Conservation (phyloP, 23 red algal species). For the Pyropia haitanensis region DNA sequence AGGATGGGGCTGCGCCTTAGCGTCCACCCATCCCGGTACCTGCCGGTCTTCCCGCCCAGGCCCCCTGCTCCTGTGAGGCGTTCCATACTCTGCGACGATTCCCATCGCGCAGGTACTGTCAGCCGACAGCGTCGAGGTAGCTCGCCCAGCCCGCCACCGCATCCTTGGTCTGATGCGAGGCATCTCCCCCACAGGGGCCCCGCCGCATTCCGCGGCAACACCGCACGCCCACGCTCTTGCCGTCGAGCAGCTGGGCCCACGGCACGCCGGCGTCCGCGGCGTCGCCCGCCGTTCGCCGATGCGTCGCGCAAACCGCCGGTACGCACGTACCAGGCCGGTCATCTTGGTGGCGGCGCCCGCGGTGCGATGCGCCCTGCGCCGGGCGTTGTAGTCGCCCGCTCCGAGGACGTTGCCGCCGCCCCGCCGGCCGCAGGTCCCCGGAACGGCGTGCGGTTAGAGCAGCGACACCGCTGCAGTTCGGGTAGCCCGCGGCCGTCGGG, state of each 20-base stretch:
- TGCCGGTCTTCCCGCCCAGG: too few relatives aligned
- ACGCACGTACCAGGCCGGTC: constrained; percentile 5
- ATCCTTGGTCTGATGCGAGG: too few relatives aligned
- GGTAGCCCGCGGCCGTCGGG: constrained; percentile 21
- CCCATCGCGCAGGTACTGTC: too few relatives aligned
- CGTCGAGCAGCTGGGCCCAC: constrained; percentile 68
- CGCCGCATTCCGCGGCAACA: constrained; percentile 48
- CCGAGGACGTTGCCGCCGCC: constrained; percentile 1
- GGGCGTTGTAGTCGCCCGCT: constrained; percentile 2
- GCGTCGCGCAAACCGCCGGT: constrained; percentile 16
- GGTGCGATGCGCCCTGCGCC: neutral
- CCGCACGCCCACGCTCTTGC: constrained; percentile 28
- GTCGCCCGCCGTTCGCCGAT: constrained; percentile 26
- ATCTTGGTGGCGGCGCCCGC: constrained; percentile 3
- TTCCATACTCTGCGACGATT: too few relatives aligned
- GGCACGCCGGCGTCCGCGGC: constrained; percentile 32
- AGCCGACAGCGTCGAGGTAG: too few relatives aligned
- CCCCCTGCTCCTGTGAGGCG: too few relatives aligned
- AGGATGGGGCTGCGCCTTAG: too few relatives aligned
- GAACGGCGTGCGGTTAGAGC: constrained; percentile 26
- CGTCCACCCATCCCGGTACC: too few relatives aligned
- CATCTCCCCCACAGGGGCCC: constrained; percentile 47
- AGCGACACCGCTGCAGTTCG: constrained; percentile 27
- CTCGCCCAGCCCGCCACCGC: too few relatives aligned
- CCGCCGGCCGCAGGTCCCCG: constrained; percentile 15